Base-by-base conservation (phyloP, 73 alveolate species). In the Paramecium pentaurelia region DNA sequence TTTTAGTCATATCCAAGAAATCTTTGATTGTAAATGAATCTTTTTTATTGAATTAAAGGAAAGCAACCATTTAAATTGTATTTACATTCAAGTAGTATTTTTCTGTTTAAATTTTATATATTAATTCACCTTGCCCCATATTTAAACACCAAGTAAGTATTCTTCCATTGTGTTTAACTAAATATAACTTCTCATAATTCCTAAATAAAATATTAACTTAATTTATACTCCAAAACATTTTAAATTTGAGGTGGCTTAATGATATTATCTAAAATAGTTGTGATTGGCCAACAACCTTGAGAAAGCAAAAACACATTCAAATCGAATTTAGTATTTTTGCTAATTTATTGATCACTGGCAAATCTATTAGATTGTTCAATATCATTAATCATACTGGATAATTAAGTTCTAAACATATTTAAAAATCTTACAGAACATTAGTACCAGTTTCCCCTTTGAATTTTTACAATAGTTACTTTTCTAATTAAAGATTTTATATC, bases 81-180 rank as follows among this genome's bases (percentile, higher is more conserved):
- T 42, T 71, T 9, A 88, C 85, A 71, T n/a, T 70, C 40, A 88
- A 27, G 11, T 30, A 47, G 28, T 68, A 88, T 18, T 88, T 88
- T 32, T 71, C 91, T 30, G 68, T 88, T 10, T 38, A 18, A 1
- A 80, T 6, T 88, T 40, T 88, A 71, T 59, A 88, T n/a, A 40
- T 20, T 2, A 88, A 9, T 47, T 88, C 94, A 8, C 91, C 94
- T 16, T 77, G 18, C 0, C 94, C 94, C 54, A 58, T 40, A 44
- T 80, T 71, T 8, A 58, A 88, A 16, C 37, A 25, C 94, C 94
- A 88, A 11, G 37, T 47, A 14, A 88, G 38, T 49, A 25, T 71
- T 88, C 94, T 88, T 30, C 85, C 89, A 11, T 70, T 44, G 30
- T 70, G 38, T 37, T 71, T 44, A 25, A 8, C 1, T 37, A 25